Evolutionary conservation across 106 monocot genomes (phyloP).

Genomic region (Dioscorea dumetorum): DNA sequence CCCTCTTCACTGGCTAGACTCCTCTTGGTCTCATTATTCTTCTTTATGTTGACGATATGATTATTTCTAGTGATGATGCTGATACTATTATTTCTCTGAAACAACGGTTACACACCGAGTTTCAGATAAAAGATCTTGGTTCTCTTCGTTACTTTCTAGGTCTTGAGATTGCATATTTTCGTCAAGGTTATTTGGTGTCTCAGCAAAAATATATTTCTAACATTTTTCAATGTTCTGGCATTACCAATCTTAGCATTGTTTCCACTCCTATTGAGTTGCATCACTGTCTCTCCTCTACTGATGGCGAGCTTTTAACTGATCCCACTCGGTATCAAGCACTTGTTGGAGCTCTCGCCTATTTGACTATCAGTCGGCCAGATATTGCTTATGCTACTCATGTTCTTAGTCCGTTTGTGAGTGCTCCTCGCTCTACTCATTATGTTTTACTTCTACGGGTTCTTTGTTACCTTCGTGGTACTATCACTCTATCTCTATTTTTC

Average conservation of each 20-base stretch:
- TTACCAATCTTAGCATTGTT: background rate
- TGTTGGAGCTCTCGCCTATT: background rate
- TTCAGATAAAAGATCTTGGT: constrained; percentile 2
- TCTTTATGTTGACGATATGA: constrained; percentile 3
- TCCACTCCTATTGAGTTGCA: background rate
- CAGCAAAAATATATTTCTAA: background rate
- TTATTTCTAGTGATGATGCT: constrained; percentile 6
- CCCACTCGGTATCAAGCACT: background rate
- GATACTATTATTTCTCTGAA: background rate
- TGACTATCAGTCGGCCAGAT: background rate
- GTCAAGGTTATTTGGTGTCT: background rate
- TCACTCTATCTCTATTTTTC: background rate
- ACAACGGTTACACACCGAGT: background rate
- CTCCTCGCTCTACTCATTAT: background rate
- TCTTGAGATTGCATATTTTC: background rate
- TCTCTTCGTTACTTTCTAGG: background rate
- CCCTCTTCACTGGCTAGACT: background rate
- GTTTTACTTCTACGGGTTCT: background rate
- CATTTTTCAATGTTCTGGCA: background rate
- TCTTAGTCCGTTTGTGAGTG: constrained; percentile 1
- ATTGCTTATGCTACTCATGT: constrained; percentile 1
- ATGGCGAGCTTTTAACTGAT: background rate
- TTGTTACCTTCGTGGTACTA: background rate
- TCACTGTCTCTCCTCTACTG: no score
- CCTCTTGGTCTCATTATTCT: background rate